Conservation (phyloP, 1,284 basidiomycete species). For the Phellopilus nigrolimitatus region DNA sequence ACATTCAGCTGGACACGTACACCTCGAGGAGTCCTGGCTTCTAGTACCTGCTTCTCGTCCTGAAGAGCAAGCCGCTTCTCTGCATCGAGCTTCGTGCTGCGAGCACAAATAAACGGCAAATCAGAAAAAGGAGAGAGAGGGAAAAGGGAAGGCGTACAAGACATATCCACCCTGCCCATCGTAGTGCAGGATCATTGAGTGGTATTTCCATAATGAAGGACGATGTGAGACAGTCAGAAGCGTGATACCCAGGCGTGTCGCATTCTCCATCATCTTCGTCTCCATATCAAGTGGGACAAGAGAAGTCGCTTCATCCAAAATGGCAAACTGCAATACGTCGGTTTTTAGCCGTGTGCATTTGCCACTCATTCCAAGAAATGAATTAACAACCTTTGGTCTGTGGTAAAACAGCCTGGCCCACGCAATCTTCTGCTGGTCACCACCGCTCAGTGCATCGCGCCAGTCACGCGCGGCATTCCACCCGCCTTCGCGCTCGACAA, state of each 20-base stretch:
- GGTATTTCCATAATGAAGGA: constrained; percentile 93
- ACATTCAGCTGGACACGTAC: constrained; percentile 36
- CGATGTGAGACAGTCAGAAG: constrained; percentile 89
- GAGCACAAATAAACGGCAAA: no score
- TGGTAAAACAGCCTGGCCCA: constrained; percentile 98
- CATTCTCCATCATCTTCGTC: constrained; percentile 93
- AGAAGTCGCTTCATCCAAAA: constrained; percentile 94
- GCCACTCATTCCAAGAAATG: constrained; percentile 7
- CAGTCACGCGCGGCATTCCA: constrained; percentile 90
- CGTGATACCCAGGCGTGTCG: constrained; percentile 83
- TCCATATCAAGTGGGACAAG: constrained; percentile 93
- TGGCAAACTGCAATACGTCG: constrained; percentile 70
- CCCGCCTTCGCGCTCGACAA: constrained; percentile 95
- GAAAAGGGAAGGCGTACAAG: constrained; percentile 52
- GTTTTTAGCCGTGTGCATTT: background rate
- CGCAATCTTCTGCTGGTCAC: constrained; percentile 88
- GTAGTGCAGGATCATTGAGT: constrained; percentile 88
- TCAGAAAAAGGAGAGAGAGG: constrained; percentile 13
- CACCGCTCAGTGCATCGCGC: constrained; percentile 88
- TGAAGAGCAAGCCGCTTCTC: constrained; percentile 89
- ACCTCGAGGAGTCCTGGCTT: constrained; percentile 78
- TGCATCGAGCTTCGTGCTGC: constrained; percentile 88
- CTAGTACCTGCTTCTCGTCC: constrained; percentile 87
- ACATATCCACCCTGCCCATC: constrained; percentile 80
- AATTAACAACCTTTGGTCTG: constrained; percentile 67